Evolutionary conservation across 1,284 basidiomycete species (phyloP).

Genomic region (Ustilago xerochloae): DNA sequence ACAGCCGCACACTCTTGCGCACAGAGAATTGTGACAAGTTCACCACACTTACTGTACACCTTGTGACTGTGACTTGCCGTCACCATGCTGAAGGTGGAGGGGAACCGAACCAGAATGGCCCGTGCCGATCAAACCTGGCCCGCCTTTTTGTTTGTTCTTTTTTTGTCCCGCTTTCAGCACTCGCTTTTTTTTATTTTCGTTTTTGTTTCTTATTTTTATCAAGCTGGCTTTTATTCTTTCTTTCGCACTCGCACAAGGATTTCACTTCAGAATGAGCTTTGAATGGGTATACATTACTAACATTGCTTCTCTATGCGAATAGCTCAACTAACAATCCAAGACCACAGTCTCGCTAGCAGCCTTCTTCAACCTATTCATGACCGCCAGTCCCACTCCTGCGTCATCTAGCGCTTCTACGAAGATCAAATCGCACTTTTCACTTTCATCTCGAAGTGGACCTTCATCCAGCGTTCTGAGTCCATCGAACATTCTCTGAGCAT

Average conservation of each 20-base stretch:
- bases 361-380: conserved; percentile 98
- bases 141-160: background rate
- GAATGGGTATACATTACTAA: background rate
- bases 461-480: conserved; percentile 84
- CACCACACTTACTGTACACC: too few relatives aligned
- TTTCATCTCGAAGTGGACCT: conserved; percentile 21
- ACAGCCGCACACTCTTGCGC: background rate
- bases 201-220: background rate
- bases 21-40: too few relatives aligned
- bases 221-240: background rate
- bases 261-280: background rate
- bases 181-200: background rate
- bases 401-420: conserved; percentile 87
- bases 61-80: too few relatives aligned
- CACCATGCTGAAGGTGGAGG: conserved; percentile 19
- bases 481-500: conserved; percentile 86
- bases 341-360: conserved; percentile 74
- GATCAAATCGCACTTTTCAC: conserved; percentile 77
- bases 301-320: background rate
- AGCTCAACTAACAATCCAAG: conserved; percentile 33
- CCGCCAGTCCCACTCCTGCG: conserved; percentile 85
- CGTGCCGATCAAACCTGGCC: conserved; percentile 5
- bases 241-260: too few relatives aligned
- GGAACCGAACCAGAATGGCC: conserved; percentile 3
- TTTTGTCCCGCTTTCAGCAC: background rate